Evolutionary conservation across 1,284 basidiomycete genomes (phyloP).

Genomic region (Rhizoctonia solani): DNA sequence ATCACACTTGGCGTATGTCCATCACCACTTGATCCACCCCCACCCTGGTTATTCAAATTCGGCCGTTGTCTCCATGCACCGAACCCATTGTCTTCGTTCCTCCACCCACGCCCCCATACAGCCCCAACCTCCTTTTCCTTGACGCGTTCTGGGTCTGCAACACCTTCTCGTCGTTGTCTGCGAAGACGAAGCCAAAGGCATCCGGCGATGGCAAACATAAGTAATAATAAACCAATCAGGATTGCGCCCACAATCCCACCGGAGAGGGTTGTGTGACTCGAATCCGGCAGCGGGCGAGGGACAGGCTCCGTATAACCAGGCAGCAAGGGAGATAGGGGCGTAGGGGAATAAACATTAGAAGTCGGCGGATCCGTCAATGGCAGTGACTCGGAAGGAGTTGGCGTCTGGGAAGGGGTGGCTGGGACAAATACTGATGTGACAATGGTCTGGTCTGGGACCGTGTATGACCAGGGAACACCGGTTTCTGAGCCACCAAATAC

Average conservation of each 20-base stretch:
- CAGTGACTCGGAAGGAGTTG: background rate
- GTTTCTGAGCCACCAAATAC: constrained; percentile 23
- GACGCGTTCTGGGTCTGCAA: background rate
- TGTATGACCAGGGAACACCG: constrained; percentile 31
- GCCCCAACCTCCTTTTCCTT: constrained; percentile 8
- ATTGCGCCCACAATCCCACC: constrained; percentile 17
- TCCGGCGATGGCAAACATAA: constrained; percentile 7
- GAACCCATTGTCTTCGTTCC: background rate
- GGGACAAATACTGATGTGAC: constrained; percentile 16
- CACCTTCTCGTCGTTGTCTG: constrained; percentile 1
- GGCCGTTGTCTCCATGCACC: constrained; percentile 6
- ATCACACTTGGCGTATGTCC: background rate
- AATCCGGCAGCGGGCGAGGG: background rate
- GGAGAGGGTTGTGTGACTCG: background rate
- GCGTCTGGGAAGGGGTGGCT: background rate
- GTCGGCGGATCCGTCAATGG: background rate
- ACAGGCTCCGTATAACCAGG: background rate
- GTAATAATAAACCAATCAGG: background rate
- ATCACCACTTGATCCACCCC: background rate
- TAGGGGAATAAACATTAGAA: background rate
- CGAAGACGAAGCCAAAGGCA: constrained; percentile 6
- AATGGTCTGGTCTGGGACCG: constrained; percentile 14
- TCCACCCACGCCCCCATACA: constrained; percentile 27
- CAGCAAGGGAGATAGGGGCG: background rate
- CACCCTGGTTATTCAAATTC: background rate